These are phyloP conservation scores for Coemansia pectinata DNA, from an alignment of 192 early-diverging fungal genomes.

Conservation along the genomic window DNA sequence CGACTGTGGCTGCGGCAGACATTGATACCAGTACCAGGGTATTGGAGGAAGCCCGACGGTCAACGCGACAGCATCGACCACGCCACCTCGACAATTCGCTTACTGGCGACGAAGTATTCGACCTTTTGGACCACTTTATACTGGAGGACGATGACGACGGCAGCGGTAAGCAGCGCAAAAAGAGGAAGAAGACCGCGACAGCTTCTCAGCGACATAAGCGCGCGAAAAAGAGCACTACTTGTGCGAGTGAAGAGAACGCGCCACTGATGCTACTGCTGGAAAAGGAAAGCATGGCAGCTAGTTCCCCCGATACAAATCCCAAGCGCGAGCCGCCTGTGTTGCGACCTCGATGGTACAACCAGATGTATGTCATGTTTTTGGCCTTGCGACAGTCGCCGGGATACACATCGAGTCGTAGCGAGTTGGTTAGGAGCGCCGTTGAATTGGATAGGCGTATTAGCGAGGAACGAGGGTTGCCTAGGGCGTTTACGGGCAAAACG, in stretches of 20 bases:
- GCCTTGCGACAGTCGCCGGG: conserved; percentile 72
- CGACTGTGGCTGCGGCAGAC: not conserved
- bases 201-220: conserved; percentile 16
- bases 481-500: conserved; percentile 86
- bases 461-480: conserved; percentile 68
- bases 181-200: not conserved
- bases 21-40: not conserved
- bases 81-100: conserved; percentile 39
- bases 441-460: conserved; percentile 78
- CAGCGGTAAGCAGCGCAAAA: conserved; percentile 12
- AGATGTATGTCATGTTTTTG: conserved; percentile 82
- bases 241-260: conserved; percentile 1
- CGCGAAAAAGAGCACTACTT: conserved; percentile 9
- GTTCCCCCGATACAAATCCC: not conserved
- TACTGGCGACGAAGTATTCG: conserved; percentile 49
- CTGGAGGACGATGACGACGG: conserved; percentile 13
- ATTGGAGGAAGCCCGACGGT: conserved; percentile 21
- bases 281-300: not conserved
- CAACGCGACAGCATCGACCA: conserved; percentile 31
- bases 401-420: conserved; percentile 66
- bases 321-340: not conserved
- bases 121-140: conserved; percentile 45
- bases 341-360: conserved; percentile 87
- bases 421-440: conserved; percentile 73
- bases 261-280: not conserved